Conservation (phyloP, 805 yeast species). For the Lipomyces kockii region DNA sequence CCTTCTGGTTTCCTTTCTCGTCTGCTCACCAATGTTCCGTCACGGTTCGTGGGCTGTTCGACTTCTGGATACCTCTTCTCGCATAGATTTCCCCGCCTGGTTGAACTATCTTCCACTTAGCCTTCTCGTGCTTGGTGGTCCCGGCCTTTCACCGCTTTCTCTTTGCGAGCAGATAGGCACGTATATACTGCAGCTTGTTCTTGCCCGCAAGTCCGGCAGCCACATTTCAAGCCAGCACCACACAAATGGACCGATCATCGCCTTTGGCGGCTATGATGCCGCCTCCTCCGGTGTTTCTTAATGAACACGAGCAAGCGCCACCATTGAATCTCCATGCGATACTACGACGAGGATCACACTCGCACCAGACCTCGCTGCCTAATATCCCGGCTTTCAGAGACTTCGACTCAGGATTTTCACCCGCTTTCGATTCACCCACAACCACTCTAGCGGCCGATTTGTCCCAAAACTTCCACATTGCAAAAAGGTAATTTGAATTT, state of each 20-base stretch:
- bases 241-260: slow-evolving; percentile 34
- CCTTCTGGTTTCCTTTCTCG: background rate
- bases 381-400: slow-evolving; percentile 10
- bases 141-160: background rate
- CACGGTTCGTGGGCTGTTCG: background rate
- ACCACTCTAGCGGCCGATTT: slow-evolving; percentile 47
- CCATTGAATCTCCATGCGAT: slow-evolving; percentile 4
- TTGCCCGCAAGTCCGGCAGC: background rate
- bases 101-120: background rate
- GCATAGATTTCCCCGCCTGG: background rate
- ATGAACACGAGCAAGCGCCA: slow-evolving; percentile 10
- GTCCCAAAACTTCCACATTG: slow-evolving; percentile 47
- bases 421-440: slow-evolving; percentile 40
- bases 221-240: background rate
- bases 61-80: background rate
- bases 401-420: background rate
- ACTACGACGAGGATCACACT: slow-evolving; percentile 14
- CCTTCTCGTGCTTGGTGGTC: background rate
- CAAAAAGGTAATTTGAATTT: slow-evolving; percentile 32
- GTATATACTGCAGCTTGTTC: background rate
- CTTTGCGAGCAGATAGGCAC: background rate
- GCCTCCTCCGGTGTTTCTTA: slow-evolving; percentile 24
- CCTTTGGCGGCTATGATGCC: slow-evolving; percentile 36
- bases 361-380: slow-evolving; percentile 30
- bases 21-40: background rate